These are phyloP conservation scores for Plasmodium inui DNA, from an alignment of 169 alveolate genomes.

Conservation along the genomic window DNA sequence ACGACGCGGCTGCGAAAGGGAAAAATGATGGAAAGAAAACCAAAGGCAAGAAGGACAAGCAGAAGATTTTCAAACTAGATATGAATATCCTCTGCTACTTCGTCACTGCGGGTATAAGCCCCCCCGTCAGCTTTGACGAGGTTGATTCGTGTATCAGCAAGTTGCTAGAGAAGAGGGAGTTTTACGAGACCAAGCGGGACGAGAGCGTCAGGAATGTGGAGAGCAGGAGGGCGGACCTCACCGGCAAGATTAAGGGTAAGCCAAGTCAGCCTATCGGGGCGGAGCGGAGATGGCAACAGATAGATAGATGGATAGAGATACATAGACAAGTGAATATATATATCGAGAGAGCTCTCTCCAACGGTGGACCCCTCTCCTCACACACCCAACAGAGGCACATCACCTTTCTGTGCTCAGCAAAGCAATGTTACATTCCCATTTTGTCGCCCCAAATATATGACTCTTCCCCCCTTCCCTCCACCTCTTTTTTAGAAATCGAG, in stretches of 20 bases:
- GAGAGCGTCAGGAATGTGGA: constrained; percentile 83
- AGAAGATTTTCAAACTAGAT: constrained; percentile 78
- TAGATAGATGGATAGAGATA: neutral
- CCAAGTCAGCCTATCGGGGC: neutral
- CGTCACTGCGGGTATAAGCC: constrained; percentile 84
- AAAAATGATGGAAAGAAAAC: constrained; percentile 68
- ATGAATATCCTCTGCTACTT: constrained; percentile 84
- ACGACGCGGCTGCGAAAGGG: neutral
- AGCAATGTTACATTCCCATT: neutral
- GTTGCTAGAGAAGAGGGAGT: constrained; percentile 76
- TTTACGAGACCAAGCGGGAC: constrained; percentile 78
- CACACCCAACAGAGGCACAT: no score
- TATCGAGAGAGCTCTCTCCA: neutral
- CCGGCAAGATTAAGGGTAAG: constrained; percentile 74
- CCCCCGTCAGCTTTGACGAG: constrained; percentile 83
- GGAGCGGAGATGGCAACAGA: no score
- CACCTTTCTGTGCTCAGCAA: neutral
- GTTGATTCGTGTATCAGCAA: constrained; percentile 78
- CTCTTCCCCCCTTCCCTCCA: neutral
- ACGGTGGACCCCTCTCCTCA: no score
- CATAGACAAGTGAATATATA: no score
- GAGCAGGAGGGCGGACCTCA: constrained; percentile 76
- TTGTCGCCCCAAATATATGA: neutral
- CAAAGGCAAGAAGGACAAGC: constrained; percentile 79
- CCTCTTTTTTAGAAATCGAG: neutral